Evolutionary conservation across 1,284 basidiomycete species (phyloP), one percentile per base, ranked within the genome.

Genomic region (Microbotryum lychnidis-dioicae): DNA sequence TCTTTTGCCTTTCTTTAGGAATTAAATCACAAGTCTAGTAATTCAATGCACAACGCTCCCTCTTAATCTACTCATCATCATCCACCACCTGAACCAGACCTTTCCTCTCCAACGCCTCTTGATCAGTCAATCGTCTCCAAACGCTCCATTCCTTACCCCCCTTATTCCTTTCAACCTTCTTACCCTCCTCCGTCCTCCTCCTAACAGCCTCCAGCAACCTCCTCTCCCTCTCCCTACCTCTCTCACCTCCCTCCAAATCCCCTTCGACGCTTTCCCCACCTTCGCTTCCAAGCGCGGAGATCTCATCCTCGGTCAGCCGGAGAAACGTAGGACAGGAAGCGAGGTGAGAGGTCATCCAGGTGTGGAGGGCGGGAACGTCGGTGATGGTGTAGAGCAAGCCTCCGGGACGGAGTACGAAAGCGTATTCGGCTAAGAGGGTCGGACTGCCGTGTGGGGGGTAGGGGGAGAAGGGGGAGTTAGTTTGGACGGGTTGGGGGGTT

Each of bases 381-480:
- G 96, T 99, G 74, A 97, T 94, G 9, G 94, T 97, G 78, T 98
- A 99, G 18, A 97, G 81, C 70, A 97, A 87, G 0, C 94, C 96
- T 14, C 91, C 92, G 0, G 90, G 89, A 31, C 84, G 82, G 27
- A 98, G 82, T 25, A 91, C 87, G 73, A 90, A 97, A 2, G 96
- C 96, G 72, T 99, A 99, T 72, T 85, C 83, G 50, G 83, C 91
- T 33, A 98, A 82, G 31, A 98, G 81, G 1, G 93, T 93, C 2
- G 91, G 89, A 4, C 71, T 72, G 23, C 23, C 23, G 23, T 23
- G 23, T 23, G 23, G 23, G 23, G 23, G 23, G 1, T 23, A 23
- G 23, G 23, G 23, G 23, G 2, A 23, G 23, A 23, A 23, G 23
- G 47, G 14, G 23, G 1, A 29, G 20, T 7, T 10, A 4, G 0